A percentile compares a stretch with the other conserved stretches of the same genome.
Evolutionary conservation across 2,329 filamentous ascomycete species (phyloP).

Genomic region (Gnomoniopsis smithogilvyi): DNA sequence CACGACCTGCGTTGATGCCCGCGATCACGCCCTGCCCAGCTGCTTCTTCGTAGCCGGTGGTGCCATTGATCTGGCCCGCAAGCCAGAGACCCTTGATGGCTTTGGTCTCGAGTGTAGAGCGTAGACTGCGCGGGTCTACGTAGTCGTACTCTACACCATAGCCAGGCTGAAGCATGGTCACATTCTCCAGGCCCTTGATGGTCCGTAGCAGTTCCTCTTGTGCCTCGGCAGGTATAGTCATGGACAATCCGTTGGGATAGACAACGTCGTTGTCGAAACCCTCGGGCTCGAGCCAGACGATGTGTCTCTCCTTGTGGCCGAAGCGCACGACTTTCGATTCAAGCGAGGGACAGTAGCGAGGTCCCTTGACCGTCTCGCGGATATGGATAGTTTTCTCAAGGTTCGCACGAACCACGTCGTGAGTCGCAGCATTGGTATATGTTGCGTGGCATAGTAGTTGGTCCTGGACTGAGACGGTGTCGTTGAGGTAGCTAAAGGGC

Average conservation of each 20-base stretch:
- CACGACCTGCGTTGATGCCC: constrained; percentile 89
- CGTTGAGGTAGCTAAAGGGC: constrained; percentile 90
- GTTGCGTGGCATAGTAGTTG: constrained; percentile 87
- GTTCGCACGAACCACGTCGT: constrained; percentile 81
- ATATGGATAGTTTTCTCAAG: constrained; percentile 97
- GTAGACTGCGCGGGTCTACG: constrained; percentile 85
- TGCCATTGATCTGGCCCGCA: constrained; percentile 96
- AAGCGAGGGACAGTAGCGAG: constrained; percentile 90
- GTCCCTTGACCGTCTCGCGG: constrained; percentile 88
- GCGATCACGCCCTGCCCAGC: constrained; percentile 90
- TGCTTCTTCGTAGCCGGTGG: constrained; percentile 96
- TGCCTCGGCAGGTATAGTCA: constrained; percentile 88
- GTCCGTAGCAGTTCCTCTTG: constrained; percentile 84
- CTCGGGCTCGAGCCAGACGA: constrained; percentile 96
- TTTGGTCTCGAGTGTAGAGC: constrained; percentile 91
- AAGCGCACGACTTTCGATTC: constrained; percentile 95
- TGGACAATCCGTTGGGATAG: constrained; percentile 95
- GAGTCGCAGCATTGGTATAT: constrained; percentile 78
- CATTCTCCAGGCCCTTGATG: constrained; percentile 82
- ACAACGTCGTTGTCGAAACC: constrained; percentile 86
- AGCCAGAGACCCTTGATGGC: constrained; percentile 84
- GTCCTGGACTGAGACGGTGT: constrained; percentile 70
- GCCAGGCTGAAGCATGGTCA: constrained; percentile 87
- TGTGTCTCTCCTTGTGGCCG: constrained; percentile 72
- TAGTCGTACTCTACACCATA: constrained; percentile 99